Base-by-base conservation (phyloP, 2,329 filamentous ascomycete genomes). In the Amauroascus niger region DNA sequence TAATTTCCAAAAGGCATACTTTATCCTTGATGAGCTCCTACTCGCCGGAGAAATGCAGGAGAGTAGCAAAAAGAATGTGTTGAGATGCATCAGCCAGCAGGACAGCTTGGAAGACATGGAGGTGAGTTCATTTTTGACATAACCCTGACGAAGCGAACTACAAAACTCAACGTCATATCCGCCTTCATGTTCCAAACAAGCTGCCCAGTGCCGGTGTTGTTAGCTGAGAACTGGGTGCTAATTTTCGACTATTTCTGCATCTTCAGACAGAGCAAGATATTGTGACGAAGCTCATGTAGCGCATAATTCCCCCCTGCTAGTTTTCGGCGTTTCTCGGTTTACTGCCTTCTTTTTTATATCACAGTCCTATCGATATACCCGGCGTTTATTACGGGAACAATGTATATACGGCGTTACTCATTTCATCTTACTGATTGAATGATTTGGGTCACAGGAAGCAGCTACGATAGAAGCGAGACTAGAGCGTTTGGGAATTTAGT, bases 1-100 rank as follows among this genome's bases (percentile, higher is more conserved):
- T 81, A 97, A 95, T 70, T 98, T 98, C 71, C 95, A 95, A 64
- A 98, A 98, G 73, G 93, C 93, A 56, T 98, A 98, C 73, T 98
- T 97, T 73, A 98, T 98, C 62, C 82, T 98, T 45, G 93, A 98
- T 69, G 93, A 98, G 74, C 80, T 98, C 58, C 78, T 98, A 60
- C 78, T 98, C 62, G 93, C 93, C 5, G 93, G 93, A 57, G 93
- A 98, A 72, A 83, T 98, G 74, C 93, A 98, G 72, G 93, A 98
- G 75, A 97, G 89, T 72, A 97, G 91, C 72, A 98, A 97, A 77
- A 98, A 98, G 82, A 97, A 97, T 66, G 89, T 98, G 39, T 74
- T 98, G 59, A 79, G 93, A 58, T 95, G 91, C 67, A 98, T 98
- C 67, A 87, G 88, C 54, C 93, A 97, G 68, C 91, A 98, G 72